Evolutionary conservation across 257 asterid species (phyloP).

Genomic region (Salvia hispanica): DNA sequence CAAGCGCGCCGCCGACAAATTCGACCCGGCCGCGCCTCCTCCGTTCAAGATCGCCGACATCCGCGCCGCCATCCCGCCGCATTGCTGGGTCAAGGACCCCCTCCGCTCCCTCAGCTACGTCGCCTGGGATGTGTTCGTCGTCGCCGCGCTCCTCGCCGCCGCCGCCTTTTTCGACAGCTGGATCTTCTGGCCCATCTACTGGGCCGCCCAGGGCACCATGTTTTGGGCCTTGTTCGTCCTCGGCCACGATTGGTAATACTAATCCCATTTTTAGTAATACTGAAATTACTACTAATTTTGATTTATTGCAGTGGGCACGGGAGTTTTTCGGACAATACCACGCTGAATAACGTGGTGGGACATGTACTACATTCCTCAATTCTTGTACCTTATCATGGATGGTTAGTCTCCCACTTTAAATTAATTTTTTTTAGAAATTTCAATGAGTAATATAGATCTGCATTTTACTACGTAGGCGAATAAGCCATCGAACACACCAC

Average conservation of each 20-base stretch:
- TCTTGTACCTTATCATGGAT: constrained; percentile 67
- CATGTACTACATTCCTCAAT: constrained; percentile 70
- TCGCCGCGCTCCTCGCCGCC: constrained; percentile 40
- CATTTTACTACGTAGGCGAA: constrained; percentile 43
- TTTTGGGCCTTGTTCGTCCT: constrained; percentile 77
- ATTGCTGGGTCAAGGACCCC: constrained; percentile 71
- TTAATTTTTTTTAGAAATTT: too few relatives aligned
- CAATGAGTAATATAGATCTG: too few relatives aligned
- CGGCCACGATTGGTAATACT: constrained; percentile 70
- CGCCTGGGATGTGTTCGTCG: constrained; percentile 41
- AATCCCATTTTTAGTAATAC: too few relatives aligned
- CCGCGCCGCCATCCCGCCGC: constrained; percentile 61
- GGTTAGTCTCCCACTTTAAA: constrained; percentile 30
- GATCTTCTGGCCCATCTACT: constrained; percentile 55
- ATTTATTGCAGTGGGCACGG: constrained; percentile 64
- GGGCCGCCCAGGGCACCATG: constrained; percentile 67
- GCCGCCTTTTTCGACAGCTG: constrained; percentile 43
- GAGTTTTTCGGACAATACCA: constrained; percentile 55
- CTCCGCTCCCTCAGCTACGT: constrained; percentile 55
- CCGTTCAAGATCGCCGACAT: constrained; percentile 63
- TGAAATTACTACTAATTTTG: background rate
- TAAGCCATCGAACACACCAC: constrained; percentile 75
- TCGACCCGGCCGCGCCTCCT: constrained; percentile 65
- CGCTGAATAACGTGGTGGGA: constrained; percentile 59
- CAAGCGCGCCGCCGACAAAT: constrained; percentile 27